A percentile compares a stretch with the other conserved stretches of the same genome.
Conservation (phyloP, 225 moss, liverwort and hornwort genomes). For the Ulota crispa region DNA sequence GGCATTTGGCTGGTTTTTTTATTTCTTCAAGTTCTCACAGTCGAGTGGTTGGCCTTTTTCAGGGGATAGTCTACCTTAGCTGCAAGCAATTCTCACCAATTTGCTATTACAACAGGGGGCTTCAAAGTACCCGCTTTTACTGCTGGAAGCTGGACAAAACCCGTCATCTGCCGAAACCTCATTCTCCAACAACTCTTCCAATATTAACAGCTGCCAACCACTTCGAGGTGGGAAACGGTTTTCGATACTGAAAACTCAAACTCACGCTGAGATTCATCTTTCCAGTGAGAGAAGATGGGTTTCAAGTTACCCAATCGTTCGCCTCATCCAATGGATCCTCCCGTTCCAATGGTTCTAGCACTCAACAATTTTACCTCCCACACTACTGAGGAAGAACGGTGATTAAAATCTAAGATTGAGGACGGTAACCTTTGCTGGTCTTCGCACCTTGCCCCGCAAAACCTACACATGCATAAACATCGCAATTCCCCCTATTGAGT, state of each 20-base stretch:
- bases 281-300: background rate
- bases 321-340: background rate
- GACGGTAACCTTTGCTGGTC: constrained; percentile 39
- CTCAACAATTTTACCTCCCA: background rate
- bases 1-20: too few relatives aligned
- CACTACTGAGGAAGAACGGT: background rate
- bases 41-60: too few relatives aligned
- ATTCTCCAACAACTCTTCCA: background rate
- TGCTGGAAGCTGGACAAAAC: background rate
- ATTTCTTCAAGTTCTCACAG: too few relatives aligned
- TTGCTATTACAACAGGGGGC: background rate
- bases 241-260: background rate
- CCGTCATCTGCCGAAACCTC: background rate
- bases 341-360: background rate
- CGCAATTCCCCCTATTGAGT: background rate
- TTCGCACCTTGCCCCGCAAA: constrained; percentile 46
- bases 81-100: background rate
- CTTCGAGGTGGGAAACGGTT: too few relatives aligned
- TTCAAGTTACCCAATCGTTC: background rate
- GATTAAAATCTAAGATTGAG: background rate
- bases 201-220: too few relatives aligned
- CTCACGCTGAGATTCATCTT: background rate
- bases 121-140: background rate
- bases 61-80: too few relatives aligned
- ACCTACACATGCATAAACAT: constrained; percentile 24